Evolutionary conservation across 1,284 basidiomycete genomes (phyloP).

Genomic region (Fomes fomentarius): DNA sequence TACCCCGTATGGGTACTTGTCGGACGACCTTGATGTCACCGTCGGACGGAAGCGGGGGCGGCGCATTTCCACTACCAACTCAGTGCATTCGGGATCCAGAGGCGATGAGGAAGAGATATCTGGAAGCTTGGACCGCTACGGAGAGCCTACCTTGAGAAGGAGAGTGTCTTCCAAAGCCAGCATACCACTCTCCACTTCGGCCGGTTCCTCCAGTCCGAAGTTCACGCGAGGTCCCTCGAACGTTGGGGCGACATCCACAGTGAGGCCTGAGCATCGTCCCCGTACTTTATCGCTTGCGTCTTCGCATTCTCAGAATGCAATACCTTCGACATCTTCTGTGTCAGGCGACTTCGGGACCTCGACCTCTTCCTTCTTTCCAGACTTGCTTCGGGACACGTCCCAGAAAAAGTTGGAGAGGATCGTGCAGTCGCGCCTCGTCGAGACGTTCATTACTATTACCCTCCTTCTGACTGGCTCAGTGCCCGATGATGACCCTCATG

Average conservation of each 20-base stretch:
- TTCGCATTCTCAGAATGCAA: slow-evolving; percentile 36
- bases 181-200: slow-evolving; percentile 19
- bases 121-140: slow-evolving; percentile 14
- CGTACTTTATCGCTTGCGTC: slow-evolving; percentile 58
- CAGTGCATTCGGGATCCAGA: slow-evolving; percentile 49
- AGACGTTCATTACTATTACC: slow-evolving; percentile 72
- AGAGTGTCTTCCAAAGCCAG: slow-evolving; percentile 30
- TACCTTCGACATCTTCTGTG: slow-evolving; percentile 8
- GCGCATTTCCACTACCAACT: slow-evolving; percentile 58
- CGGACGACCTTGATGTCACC: slow-evolving; percentile 73
- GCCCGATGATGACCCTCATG: slow-evolving; percentile 6
- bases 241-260: slow-evolving; percentile 15
- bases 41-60: slow-evolving; percentile 60
- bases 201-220: slow-evolving; percentile 17
- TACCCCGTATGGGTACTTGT: slow-evolving; percentile 52
- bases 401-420: slow-evolving; percentile 71
- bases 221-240: slow-evolving; percentile 18
- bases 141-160: slow-evolving; percentile 18
- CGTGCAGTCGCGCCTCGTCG: slow-evolving; percentile 74
- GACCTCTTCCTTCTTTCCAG: slow-evolving; percentile 31
- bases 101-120: slow-evolving; percentile 44
- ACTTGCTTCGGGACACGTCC: slow-evolving; percentile 59
- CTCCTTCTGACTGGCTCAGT: slow-evolving; percentile 31
- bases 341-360: slow-evolving; percentile 22
- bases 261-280: slow-evolving; percentile 40